Percentiles rank a stretch among this genome's conserved stretches.
phyloP scores from a whole-genome alignment of 2,329 filamentous ascomycete genomes.

The Grosmannia penicillata region DNA sequence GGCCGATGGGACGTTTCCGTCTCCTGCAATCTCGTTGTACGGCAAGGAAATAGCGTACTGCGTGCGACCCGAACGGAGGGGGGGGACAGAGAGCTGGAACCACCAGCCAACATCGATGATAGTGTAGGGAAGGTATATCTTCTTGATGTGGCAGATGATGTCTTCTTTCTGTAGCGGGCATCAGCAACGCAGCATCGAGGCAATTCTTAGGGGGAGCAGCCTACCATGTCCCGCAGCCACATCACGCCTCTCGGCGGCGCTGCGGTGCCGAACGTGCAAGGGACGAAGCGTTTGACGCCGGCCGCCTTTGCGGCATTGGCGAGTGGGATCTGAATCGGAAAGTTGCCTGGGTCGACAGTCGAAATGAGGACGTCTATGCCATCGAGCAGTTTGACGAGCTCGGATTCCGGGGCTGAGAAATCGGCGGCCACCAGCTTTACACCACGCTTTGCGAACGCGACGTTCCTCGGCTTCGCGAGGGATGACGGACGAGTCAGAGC shows the following conservation, averaged over 20 bases:
- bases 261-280: slow-evolving; percentile 6
- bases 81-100: slow-evolving; percentile 29
- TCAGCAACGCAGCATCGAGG: no score
- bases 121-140: slow-evolving; percentile 35
- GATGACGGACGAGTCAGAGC: slow-evolving; percentile 2
- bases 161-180: slow-evolving; percentile 27
- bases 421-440: neutral
- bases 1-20: slow-evolving; percentile 26
- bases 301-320: slow-evolving; percentile 16
- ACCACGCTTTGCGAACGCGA: slow-evolving; percentile 13
- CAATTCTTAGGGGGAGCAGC: no score
- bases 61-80: slow-evolving; percentile 17
- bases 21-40: slow-evolving; percentile 21
- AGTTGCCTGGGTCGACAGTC: neutral
- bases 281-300: slow-evolving; percentile 17
- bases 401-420: neutral
- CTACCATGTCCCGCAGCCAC: neutral
- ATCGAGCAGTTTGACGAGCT: neutral
- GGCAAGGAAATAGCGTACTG: neutral
- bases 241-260: slow-evolving; percentile 5
- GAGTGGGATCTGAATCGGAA: slow-evolving; percentile 10
- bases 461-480: slow-evolving; percentile 6
- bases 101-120: slow-evolving; percentile 44
- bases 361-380: neutral
- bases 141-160: slow-evolving; percentile 32